Evolutionary conservation across 371 early-diverging fungal genomes (phyloP), one percentile per base, ranked within the genome.

Genomic region (Mucor circinelloides): DNA sequence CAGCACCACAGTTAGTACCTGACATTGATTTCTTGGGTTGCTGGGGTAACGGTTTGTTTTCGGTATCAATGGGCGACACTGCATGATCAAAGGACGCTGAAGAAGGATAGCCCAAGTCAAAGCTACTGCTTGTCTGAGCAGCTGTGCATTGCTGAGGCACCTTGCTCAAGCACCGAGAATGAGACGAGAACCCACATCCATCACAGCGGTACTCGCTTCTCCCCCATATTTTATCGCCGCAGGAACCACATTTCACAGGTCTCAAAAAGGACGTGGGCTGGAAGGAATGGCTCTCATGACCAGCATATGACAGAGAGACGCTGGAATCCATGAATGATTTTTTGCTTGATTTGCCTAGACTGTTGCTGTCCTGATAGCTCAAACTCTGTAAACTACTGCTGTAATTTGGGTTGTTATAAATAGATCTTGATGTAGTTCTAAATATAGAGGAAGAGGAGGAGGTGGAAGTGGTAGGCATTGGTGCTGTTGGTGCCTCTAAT

Each of bases 161-260:
- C 25, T 80, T 67, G 28, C 57, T 60, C 0, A 80, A 44, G 63
- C 84, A 84, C 36, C 73, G 68, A 10, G 71, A 50, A 50, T 81
- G 81, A 34, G 67, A 58, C 6, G 69, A 59, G n/a, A 64, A 74
- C 10, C 76, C 75, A 68, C 81, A 81, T 4, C 84, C 76, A 34
- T 87, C 86, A 78, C 97, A 97, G 7, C 89, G 78, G 63, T 90
- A 74, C 63, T 94, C 94, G n/a, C 87, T 88, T 2, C 90, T 74
- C 17, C 94, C 92, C 93, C 95, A 93, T 34, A 96, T 84, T 60
- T 93, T 93, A 48, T 96, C 97, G 15, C 82, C 79, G 64, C 97
- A 97, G 28, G 75, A 82, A 57, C 93, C 94, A 68, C 97, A 96
- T 25, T 90, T 90, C 31, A 87, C 80, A 5, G 94, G 91, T 30